Evolutionary conservation across 805 yeast genomes (phyloP), one percentile per base, ranked within the genome.

Genomic region (Yarrowia bubula): DNA sequence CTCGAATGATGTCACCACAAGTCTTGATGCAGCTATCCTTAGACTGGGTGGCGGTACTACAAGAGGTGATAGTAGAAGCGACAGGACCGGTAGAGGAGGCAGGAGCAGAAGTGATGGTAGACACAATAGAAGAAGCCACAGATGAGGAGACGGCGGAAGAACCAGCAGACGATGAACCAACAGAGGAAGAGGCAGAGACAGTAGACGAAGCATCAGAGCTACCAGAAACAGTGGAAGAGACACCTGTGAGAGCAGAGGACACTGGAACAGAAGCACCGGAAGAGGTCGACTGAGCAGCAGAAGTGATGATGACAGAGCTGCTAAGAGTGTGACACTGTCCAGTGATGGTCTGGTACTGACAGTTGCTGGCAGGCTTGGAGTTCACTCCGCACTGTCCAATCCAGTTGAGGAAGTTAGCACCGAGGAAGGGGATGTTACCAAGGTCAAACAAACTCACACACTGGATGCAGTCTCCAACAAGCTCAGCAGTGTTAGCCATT

Each of bases 381-480:
- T 44, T 31, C 4, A 44, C 32, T 6, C 35, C 35, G 35, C 57
- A 50, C 6, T 32, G 11, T 4, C 39, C 42, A 8, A 50, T 14
- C 42, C 39, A 50, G 42, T 50, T 37, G 11, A 50, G n/a, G 42
- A 50, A 50, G 42, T 50, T 33, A n/a, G 39, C 57, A 6, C 28
- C 39, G 7, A 37, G n/a, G n/a, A 33, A 15, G 5, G 57, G 39
- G 6, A 50, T n/a, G 11, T 18, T 37, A n/a, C 57, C 42, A 11
- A 50, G 57, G 14, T 37, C 42, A 15, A 50, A 35, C 15, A 37
- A 11, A 10, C 50, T 57, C 5, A 57, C 33, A 57, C 63, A 57
- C 50, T 57, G 48, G 48, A 57, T 43, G 15, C 63, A 57, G 1
- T 42, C 42, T 14, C 50, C 63, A 8, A 57, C 63, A 4, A 13